These are phyloP conservation scores for Colletotrichum higginsianum DNA, from an alignment of 2,329 filamentous ascomycete genomes.

Conservation along the genomic window DNA sequence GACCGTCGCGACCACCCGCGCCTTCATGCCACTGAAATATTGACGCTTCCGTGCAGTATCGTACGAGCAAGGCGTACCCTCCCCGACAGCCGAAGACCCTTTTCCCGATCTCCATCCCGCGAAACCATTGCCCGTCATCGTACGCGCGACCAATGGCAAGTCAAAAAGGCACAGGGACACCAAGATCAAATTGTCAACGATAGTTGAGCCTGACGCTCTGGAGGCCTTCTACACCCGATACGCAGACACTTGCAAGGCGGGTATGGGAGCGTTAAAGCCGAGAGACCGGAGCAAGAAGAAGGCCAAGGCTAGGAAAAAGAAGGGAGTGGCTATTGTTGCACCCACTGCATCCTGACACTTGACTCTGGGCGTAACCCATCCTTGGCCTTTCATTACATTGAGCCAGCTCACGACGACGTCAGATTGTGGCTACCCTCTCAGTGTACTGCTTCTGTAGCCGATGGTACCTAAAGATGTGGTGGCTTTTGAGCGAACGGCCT, in stretches of 20 bases:
- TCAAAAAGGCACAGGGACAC: conserved; percentile 68
- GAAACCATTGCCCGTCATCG: conserved; percentile 78
- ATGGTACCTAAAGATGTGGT: background rate
- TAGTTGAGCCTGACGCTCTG: conserved; percentile 82
- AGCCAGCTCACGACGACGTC: background rate
- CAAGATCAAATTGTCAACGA: conserved; percentile 84
- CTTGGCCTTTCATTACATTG: no score
- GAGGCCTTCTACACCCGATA: conserved; percentile 88
- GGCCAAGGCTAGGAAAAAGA: conserved; percentile 83
- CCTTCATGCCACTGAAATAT: background rate
- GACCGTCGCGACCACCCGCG: conserved; percentile 45
- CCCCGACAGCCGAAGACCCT: conserved; percentile 60
- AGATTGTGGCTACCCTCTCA: no score
- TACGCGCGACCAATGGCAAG: conserved; percentile 89
- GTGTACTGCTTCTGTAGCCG: background rate
- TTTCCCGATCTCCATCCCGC: conserved; percentile 73
- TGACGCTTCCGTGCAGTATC: conserved; percentile 54
- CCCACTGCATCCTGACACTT: background rate
- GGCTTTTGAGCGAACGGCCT: no score
- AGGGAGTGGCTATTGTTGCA: conserved; percentile 47
- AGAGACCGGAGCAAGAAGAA: conserved; percentile 91
- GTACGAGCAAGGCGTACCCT: conserved; percentile 59
- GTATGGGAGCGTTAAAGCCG: conserved; percentile 93
- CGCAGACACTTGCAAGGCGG: conserved; percentile 90
- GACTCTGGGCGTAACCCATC: background rate